Evolutionary conservation across 2,329 filamentous ascomycete genomes (phyloP), one percentile per base, ranked within the genome.

Genomic region (Calonectria pseudoreteaudii): DNA sequence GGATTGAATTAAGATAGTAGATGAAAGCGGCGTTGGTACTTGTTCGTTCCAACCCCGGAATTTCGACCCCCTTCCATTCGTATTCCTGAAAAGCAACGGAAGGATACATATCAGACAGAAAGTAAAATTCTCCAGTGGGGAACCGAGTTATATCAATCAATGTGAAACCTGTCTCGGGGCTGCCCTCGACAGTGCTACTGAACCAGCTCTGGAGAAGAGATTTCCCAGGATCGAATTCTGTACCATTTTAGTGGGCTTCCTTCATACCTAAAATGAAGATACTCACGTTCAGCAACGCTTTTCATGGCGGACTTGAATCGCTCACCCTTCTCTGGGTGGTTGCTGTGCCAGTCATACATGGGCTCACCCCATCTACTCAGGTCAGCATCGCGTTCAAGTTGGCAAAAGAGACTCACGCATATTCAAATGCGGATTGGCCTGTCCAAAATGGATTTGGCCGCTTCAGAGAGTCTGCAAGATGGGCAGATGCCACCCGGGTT

Each of bases 321-420:
- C 86, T 74, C 84, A 84, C 73, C 67, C 76, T 92, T 6, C 88
- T 90, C 77, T 80, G 74, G 77, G 60, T 78, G 77, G 30, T 31
- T 64, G 9, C 66, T 75, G 26, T 78, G 75, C 77, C 77, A 78
- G 14, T 73, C 73, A n/a, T 78, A 78, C 77, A 76, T 76, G 13
- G 75, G 71, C 41, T 77, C 66, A 6, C 75, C 74, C 68, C 72
- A 76, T 60, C 76, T 78, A 28, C 18, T 50, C 13, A 0, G 4
- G 49, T 76, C 28, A 76, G 65, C n/a, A 2, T 5, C 4, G n/a
- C 14, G 5, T 28, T 30, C 47, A 13, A 8, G 13, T n/a, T 4
- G 2, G 11, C 11, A 7, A 14, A 8, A 41, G 13, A 1, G 0
- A 74, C 77, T 74, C 14, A 78, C 77, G 74, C 75, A 38, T 75